Evolutionary conservation across 495 filamentous ascomycete genomes (phyloP), one percentile per base, ranked within the genome.

Genomic region (Elaphomyces granulatus): DNA sequence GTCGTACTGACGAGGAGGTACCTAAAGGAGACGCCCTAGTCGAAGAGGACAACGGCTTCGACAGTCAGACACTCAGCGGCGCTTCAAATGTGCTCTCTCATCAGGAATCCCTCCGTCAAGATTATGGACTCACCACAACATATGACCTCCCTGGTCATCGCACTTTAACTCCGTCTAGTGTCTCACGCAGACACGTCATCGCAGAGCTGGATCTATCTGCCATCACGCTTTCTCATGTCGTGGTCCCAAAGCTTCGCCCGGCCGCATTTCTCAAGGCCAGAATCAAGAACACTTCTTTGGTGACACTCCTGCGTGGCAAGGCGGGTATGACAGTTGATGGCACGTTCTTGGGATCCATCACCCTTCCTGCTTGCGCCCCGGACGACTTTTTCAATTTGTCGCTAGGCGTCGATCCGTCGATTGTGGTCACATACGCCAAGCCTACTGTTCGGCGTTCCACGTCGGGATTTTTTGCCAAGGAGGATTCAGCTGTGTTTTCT

Each of bases 261-360:
- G 70, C 68, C 8, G 78, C 78, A 0, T 83, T 80, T 56, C 69
- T 83, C 32, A 74, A 74, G 42, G 78, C 77, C 8, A 66, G 67
- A 20, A 55, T 83, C 20, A 61, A 66, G 38, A 83, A 83, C 45
- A 63, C 62, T 3, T 70, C 66, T 33, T 61, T 66, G 33, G 61
- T 78, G 32, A 73, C 71, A 1, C 63, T 83, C 2, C 71, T 80
- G 20, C 66, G 64, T 41, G 78, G 77, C 12, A 64, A 63, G 1
- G 67, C 66, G 0, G 76, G 78, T 1, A 61, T 83, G 10, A 80
- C 77, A 2, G 75, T 83, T 17, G 80, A 83, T 49, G 75, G 73
- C 2, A 70, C 66, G 8, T 83, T 83, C 52, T 55, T 85, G 20
- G 80, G 80, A 8, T 74, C 72, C 31, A 65, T 71, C 1, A 56